Conservation (phyloP, 768 basidiomycete species). For the Mycena chlorophos region DNA sequence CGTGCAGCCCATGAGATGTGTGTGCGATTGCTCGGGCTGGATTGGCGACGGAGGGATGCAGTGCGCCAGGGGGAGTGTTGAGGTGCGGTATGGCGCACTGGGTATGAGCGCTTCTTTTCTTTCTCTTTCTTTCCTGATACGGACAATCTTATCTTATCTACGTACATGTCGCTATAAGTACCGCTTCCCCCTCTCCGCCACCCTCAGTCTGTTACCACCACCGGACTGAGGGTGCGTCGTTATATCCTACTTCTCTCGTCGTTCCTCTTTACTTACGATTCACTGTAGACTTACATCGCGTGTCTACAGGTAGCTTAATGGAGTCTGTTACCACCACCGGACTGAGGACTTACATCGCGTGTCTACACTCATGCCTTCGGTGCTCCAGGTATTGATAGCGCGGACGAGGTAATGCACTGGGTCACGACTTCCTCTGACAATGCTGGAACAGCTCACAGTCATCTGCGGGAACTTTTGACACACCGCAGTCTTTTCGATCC, state of each 20-base stretch:
- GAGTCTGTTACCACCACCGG: background rate
- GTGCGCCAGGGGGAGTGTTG: slow-evolving; percentile 15
- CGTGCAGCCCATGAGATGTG: background rate
- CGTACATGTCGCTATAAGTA: too few species aligned
- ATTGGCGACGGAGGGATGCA: slow-evolving; percentile 4
- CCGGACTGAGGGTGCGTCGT: slow-evolving; percentile 10
- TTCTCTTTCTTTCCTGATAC: too few species aligned
- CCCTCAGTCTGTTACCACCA: slow-evolving; percentile 7
- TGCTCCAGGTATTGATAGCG: too few species aligned
- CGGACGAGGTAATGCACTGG: too few species aligned
- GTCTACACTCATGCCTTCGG: too few species aligned
- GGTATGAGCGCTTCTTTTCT: too few species aligned
- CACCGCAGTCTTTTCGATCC: too few species aligned
- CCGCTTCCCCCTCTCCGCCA: background rate
- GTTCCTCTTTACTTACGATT: background rate
- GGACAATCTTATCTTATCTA: too few species aligned
- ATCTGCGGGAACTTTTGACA: too few species aligned
- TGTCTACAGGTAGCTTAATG: background rate
- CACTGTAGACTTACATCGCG: background rate
- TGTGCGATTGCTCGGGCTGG: background rate
- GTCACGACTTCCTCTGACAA: too few species aligned
- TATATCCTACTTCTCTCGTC: background rate
- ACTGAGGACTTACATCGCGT: background rate
- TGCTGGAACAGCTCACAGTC: too few species aligned
- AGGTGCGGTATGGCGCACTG: too few species aligned